Evolutionary conservation across 352 stramenopile genomes (phyloP).

Genomic region (Hyaloperonospora brassicae): DNA sequence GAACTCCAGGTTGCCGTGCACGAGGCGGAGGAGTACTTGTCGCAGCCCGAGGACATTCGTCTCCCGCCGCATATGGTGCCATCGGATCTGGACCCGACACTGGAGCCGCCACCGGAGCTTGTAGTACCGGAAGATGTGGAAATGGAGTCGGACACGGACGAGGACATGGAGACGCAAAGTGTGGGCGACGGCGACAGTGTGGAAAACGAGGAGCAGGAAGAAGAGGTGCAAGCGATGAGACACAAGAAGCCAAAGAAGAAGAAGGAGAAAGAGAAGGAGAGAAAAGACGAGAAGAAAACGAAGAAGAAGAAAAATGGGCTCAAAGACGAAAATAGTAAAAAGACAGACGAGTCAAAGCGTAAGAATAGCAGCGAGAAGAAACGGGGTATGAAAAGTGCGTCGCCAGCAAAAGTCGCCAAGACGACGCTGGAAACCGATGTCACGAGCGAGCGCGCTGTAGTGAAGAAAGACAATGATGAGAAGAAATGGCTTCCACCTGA

Average conservation of each 20-base stretch:
- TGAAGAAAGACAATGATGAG: slow-evolving; percentile 8
- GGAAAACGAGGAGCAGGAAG: slow-evolving; percentile 14
- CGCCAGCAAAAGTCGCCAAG: slow-evolving; percentile 39
- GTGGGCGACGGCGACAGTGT: slow-evolving; percentile 20
- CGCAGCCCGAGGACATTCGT: slow-evolving; percentile 64
- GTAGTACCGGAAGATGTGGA: slow-evolving; percentile 20
- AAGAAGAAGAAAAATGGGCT: slow-evolving; percentile 18
- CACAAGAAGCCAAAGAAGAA: slow-evolving; percentile 25
- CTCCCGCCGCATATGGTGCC: slow-evolving; percentile 72
- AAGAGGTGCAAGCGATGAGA: slow-evolving; percentile 10
- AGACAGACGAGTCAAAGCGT: slow-evolving; percentile 31
- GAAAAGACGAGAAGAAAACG: slow-evolving; percentile 18
- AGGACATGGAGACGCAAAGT: slow-evolving; percentile 15
- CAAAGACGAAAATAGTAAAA: slow-evolving; percentile 34
- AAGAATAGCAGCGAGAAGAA: slow-evolving; percentile 21
- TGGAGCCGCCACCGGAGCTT: slow-evolving; percentile 51
- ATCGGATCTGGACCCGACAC: slow-evolving; percentile 66
- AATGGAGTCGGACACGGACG: slow-evolving; percentile 26
- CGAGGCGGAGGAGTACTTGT: slow-evolving; percentile 73
- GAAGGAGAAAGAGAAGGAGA: slow-evolving; percentile 33
- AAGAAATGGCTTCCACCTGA: slow-evolving; percentile 23
- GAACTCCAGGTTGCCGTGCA: slow-evolving; percentile 45
- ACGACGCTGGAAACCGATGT: slow-evolving; percentile 30
- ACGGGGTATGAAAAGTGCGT: slow-evolving; percentile 9
- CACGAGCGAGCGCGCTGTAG: slow-evolving; percentile 20